A percentile compares a stretch with the other conserved stretches of the same genome.
Conservation (phyloP, 2,329 filamentous ascomycete genomes). For the Aspergillus uvarum region DNA sequence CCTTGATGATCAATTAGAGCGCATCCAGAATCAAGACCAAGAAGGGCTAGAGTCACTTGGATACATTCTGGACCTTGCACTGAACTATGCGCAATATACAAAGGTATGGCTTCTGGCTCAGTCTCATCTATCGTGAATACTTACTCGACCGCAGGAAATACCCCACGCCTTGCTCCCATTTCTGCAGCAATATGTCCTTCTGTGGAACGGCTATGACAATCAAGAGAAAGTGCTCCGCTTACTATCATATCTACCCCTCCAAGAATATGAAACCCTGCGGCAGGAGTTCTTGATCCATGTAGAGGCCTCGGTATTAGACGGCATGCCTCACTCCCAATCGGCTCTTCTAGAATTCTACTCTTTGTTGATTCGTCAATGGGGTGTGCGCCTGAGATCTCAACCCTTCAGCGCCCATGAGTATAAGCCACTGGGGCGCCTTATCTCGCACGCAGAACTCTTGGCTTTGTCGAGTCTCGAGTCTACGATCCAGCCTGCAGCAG, state of each 20-base stretch:
- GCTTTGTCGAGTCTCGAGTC: constrained; percentile 60
- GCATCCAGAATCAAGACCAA: constrained; percentile 47
- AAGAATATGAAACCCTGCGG: constrained; percentile 36
- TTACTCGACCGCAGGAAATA: constrained; percentile 29
- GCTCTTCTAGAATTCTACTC: constrained; percentile 68
- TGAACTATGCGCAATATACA: constrained; percentile 37
- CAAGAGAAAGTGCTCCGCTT: constrained; percentile 43
- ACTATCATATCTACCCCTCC: constrained; percentile 34
- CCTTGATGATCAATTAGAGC: constrained; percentile 38
- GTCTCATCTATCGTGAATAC: background rate
- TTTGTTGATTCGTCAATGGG: constrained; percentile 60
- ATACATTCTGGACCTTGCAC: constrained; percentile 35
- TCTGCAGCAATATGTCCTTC: constrained; percentile 52
- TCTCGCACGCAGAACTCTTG: constrained; percentile 55
- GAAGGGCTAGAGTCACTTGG: constrained; percentile 38
- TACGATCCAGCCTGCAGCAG: constrained; percentile 24
- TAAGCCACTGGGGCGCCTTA: constrained; percentile 42
- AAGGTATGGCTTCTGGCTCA: constrained; percentile 31
- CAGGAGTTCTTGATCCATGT: constrained; percentile 38
- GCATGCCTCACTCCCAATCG: constrained; percentile 52
- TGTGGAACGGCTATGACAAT: constrained; percentile 63
- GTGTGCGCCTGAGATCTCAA: constrained; percentile 33
- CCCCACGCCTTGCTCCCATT: constrained; percentile 35
- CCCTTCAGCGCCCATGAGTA: constrained; percentile 29
- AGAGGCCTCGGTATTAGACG: constrained; percentile 43